Base-by-base conservation (phyloP, 805 yeast species). In the Allodekkera sacchari region DNA sequence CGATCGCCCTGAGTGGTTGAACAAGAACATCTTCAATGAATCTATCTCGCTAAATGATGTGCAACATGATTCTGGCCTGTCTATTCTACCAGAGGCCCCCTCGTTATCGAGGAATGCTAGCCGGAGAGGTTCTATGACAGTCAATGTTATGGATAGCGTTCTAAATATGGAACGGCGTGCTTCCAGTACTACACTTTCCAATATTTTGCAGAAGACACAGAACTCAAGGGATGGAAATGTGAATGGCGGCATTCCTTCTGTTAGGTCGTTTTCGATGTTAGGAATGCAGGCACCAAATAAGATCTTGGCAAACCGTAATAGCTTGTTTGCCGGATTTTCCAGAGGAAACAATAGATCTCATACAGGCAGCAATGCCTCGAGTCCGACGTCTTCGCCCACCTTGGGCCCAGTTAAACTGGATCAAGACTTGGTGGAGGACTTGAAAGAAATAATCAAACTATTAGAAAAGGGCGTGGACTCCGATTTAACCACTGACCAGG, bases 1-100 rank as follows among this genome's bases (percentile, higher is more conserved):
- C 31, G 80, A 77, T 23, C 60, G 82, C 33, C 87, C 88, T 0
- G 67, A 62, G 15, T 39, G 44, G 41, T 27, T 45, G 9, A 31
- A 27, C 12, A 27, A 51, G 66, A 44, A 56, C 58, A 42, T 33
- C n/a, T 44, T 42, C n/a, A 32, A 44, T 33, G 39, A 36, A 16
- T 24, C 40, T 2, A 28, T 37, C 22, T n/a, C n/a, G n/a, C n/a
- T n/a, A n/a, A n/a, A n/a, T 32, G 17, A 15, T 14, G 22, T 21
- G 22, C 10, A 21, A 12, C 26, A 13, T n/a, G 23, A 11, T 17
- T 9, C 7, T 14, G 27, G 28, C 31, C 12, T 24, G 9, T 7
- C 18, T 7, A 12, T 31, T 11, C 13, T 27, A 14, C 23, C 8
- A 19, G 19, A n/a, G n/a, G 12, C 25, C 8, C 26, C 18, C 10